These are phyloP conservation scores for Metschnikowia corniflorae DNA, from an alignment of 805 yeast genomes.

Conservation along the genomic window DNA sequence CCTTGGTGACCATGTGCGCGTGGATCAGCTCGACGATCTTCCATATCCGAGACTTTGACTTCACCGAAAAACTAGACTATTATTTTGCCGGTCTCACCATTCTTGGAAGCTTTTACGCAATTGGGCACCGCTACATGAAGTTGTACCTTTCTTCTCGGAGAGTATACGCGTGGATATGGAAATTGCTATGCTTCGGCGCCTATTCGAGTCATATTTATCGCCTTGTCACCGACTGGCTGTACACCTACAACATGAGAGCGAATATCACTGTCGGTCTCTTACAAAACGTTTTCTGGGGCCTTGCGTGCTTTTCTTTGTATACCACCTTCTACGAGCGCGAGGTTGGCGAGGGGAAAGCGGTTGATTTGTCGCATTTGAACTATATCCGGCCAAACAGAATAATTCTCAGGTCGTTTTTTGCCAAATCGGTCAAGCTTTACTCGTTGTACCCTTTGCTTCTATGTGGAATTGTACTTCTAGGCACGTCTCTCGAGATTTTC, in stretches of 20 bases:
- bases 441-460: constrained; percentile 38
- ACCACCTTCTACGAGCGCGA: constrained; percentile 28
- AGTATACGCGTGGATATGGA: constrained; percentile 30
- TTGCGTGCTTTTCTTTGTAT: constrained; percentile 32
- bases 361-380: constrained; percentile 24
- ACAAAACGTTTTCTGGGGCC: constrained; percentile 51
- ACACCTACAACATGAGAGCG: constrained; percentile 91
- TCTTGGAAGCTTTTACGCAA: constrained; percentile 69
- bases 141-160: constrained; percentile 42
- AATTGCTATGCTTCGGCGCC: constrained; percentile 42
- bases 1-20: constrained; percentile 71
- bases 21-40: constrained; percentile 86
- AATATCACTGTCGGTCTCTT: constrained; percentile 74
- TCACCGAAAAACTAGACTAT: constrained; percentile 86
- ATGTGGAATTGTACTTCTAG: constrained; percentile 49
- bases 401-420: constrained; percentile 31
- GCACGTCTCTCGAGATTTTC: constrained; percentile 86
- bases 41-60: constrained; percentile 76
- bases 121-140: constrained; percentile 56
- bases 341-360: constrained; percentile 11
- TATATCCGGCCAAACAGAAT: constrained; percentile 24
- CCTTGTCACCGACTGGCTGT: constrained; percentile 73
- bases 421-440: constrained; percentile 35
- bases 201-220: constrained; percentile 65
- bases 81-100: constrained; percentile 92